Evolutionary conservation across 2,329 filamentous ascomycete species (phyloP).

Genomic region (Uncinocarpus reesii): DNA sequence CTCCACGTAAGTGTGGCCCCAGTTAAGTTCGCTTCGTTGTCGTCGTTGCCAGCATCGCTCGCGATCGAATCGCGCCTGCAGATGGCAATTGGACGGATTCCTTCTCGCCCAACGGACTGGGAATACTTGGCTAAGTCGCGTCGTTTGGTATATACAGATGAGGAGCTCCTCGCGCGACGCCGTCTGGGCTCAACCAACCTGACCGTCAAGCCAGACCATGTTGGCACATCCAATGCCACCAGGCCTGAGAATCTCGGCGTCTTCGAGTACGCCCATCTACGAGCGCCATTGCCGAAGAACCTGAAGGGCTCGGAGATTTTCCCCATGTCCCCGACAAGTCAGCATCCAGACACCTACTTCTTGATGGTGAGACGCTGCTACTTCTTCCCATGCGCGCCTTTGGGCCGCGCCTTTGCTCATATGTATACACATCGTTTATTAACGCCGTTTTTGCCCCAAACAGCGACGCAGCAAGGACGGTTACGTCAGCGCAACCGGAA

Average conservation of each 20-base stretch:
- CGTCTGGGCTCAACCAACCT: constrained; percentile 89
- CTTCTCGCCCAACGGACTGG: not conserved
- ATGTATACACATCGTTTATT: not conserved
- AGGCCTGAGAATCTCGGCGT: constrained; percentile 65
- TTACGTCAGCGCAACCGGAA: constrained; percentile 56
- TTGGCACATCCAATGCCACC: constrained; percentile 59
- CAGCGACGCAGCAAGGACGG: constrained; percentile 56
- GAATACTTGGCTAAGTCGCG: constrained; percentile 17
- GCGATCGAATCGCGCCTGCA: not conserved
- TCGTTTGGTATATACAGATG: constrained; percentile 40
- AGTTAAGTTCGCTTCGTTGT: not conserved
- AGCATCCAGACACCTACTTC: constrained; percentile 81
- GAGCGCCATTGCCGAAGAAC: constrained; percentile 83
- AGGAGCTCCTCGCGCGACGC: constrained; percentile 68
- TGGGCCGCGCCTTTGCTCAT: not conserved
- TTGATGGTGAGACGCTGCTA: constrained; percentile 56
- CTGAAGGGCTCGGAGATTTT: constrained; percentile 85
- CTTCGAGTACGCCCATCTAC: constrained; percentile 93
- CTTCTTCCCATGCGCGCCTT: not conserved
- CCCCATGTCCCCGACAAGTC: constrained; percentile 53
- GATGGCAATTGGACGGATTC: not conserved
- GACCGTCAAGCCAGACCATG: constrained; percentile 65
- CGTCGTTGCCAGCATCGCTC: not conserved
- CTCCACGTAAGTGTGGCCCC: constrained; percentile 34
- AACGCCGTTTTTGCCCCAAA: not conserved